Evolutionary conservation across 768 basidiomycete genomes (phyloP).

Genomic region (Mycena rosella): DNA sequence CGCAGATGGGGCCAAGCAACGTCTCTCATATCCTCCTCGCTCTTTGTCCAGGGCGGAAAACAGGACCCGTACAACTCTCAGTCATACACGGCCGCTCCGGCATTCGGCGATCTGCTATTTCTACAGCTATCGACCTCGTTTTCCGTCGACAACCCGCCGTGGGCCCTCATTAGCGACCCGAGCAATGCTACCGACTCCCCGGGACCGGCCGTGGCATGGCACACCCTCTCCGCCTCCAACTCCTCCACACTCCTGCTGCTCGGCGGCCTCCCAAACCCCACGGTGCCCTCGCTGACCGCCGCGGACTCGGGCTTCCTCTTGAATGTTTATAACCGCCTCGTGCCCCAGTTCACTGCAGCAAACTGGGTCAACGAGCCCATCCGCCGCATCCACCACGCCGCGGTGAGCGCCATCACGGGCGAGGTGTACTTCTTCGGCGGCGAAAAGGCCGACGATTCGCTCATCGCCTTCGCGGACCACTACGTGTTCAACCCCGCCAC

Average conservation of each 20-base stretch:
- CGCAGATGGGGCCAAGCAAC: conserved; percentile 88
- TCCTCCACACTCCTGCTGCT: conserved; percentile 70
- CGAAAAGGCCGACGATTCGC: conserved; percentile 84
- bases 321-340: conserved; percentile 51
- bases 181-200: conserved; percentile 58
- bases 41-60: conserved; percentile 87
- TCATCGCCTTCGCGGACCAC: conserved; percentile 69
- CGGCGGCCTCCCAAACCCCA: conserved; percentile 80
- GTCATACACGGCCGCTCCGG: conserved; percentile 82
- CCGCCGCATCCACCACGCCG: conserved; percentile 82
- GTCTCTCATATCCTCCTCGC: conserved; percentile 65
- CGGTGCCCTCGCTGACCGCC: conserved; percentile 63
- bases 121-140: conserved; percentile 77
- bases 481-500: conserved; percentile 69
- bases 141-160: conserved; percentile 72
- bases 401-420: conserved; percentile 61
- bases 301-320: conserved; percentile 76
- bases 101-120: conserved; percentile 75
- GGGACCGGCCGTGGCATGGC: conserved; percentile 82
- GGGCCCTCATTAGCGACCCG: conserved; percentile 68
- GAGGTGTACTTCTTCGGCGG: conserved; percentile 83
- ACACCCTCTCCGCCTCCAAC: conserved; percentile 78
- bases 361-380: conserved; percentile 77
- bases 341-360: conserved; percentile 63
- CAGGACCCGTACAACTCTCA: conserved; percentile 76